These are phyloP conservation scores for Aphanocladium album DNA, from an alignment of 2,329 filamentous ascomycete species.

Conservation along the genomic window DNA sequence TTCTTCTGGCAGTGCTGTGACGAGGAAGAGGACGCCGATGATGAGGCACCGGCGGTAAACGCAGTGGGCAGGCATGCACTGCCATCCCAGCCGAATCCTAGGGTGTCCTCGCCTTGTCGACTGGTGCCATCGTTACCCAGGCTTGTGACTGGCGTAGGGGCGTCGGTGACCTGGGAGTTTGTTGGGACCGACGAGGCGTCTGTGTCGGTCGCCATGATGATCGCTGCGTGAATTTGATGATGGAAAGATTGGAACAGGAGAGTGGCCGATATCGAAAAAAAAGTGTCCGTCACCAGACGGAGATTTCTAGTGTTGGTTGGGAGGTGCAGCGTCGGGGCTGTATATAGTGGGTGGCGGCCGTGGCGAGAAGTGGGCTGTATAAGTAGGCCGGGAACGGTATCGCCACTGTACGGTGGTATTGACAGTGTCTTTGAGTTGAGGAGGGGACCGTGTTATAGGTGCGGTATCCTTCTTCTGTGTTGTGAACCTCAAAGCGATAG, in stretches of 20 bases:
- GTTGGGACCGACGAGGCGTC: slow-evolving; percentile 13
- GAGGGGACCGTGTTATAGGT: background rate
- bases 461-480: background rate
- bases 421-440: background rate
- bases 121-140: slow-evolving; percentile 11
- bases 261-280: background rate
- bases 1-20: slow-evolving; percentile 7
- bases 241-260: background rate
- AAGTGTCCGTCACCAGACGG: background rate
- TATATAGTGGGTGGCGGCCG: slow-evolving; percentile 6
- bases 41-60: background rate
- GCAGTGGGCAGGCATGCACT: slow-evolving; percentile 1
- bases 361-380: slow-evolving; percentile 11
- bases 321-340: background rate
- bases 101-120: slow-evolving; percentile 6
- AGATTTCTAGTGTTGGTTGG: background rate
- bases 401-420: slow-evolving; percentile 1
- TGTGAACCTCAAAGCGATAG: background rate
- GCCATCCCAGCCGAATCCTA: slow-evolving; percentile 13
- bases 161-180: slow-evolving; percentile 8
- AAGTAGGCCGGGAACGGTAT: slow-evolving; percentile 2
- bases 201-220: slow-evolving; percentile 11
- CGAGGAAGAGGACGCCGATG: background rate
- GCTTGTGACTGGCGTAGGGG: slow-evolving; percentile 13
- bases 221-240: background rate